These are phyloP conservation scores for Xylaria sp. DNA, from an alignment of 2,329 filamentous ascomycete genomes.

Conservation along the genomic window DNA sequence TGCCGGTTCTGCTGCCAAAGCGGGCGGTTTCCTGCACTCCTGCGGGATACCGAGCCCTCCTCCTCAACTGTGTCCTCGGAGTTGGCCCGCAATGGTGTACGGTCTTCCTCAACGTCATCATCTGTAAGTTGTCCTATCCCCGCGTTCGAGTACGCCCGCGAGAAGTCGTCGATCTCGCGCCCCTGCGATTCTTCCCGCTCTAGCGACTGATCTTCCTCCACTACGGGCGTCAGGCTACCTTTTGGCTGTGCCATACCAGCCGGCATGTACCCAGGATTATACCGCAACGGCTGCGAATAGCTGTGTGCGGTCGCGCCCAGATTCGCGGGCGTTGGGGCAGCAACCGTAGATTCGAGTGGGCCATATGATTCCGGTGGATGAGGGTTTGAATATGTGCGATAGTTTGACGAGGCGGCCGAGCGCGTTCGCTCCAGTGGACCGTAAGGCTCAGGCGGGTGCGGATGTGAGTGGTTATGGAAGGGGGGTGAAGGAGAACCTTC, in stretches of 20 bases:
- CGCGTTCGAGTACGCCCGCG: slow-evolving; percentile 55
- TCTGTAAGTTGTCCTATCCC: slow-evolving; percentile 49
- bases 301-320: slow-evolving; percentile 16
- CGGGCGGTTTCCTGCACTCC: slow-evolving; percentile 52
- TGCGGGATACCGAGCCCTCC: slow-evolving; percentile 41
- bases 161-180: slow-evolving; percentile 60
- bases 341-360: slow-evolving; percentile 21
- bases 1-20: slow-evolving; percentile 67
- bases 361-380: slow-evolving; percentile 35
- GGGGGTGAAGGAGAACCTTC: slow-evolving; percentile 41
- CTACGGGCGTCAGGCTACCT: slow-evolving; percentile 45
- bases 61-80: slow-evolving; percentile 14
- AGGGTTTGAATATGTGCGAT: slow-evolving; percentile 29
- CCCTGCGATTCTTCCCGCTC: slow-evolving; percentile 56
- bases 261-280: slow-evolving; percentile 42
- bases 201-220: slow-evolving; percentile 41
- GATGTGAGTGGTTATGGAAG: slow-evolving; percentile 29
- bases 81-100: slow-evolving; percentile 47
- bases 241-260: slow-evolving; percentile 38
- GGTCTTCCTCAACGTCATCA: slow-evolving; percentile 51
- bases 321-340: slow-evolving; percentile 25
- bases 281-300: slow-evolving; percentile 43
- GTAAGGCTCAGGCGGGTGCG: slow-evolving; percentile 35
- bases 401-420: slow-evolving; percentile 14
- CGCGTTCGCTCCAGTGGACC: slow-evolving; percentile 34